These are phyloP conservation scores for Prunus salicina DNA, from an alignment of 306 rosid genomes.

Conservation along the genomic window DNA sequence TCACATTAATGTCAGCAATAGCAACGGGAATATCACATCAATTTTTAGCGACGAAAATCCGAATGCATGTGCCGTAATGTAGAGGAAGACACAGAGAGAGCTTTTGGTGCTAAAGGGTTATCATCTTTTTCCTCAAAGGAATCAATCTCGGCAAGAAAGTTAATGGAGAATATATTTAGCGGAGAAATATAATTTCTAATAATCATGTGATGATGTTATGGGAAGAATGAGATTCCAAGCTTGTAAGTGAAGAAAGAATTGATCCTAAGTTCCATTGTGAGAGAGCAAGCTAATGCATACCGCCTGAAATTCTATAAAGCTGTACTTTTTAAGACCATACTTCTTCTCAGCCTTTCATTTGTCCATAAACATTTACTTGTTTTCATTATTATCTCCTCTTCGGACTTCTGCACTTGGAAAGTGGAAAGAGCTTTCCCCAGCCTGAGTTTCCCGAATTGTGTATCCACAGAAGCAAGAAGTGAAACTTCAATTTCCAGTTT, in stretches of 20 bases:
- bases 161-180: slow-evolving; percentile 18
- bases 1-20: slow-evolving; percentile 27
- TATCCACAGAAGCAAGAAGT: no score
- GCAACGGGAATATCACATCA: slow-evolving; percentile 52
- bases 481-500: not conserved
- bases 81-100: slow-evolving; percentile 7
- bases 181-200: slow-evolving; percentile 7
- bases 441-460: not conserved
- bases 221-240: slow-evolving; percentile 50
- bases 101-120: not conserved
- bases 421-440: not conserved
- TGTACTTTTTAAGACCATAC: no score
- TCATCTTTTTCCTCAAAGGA: slow-evolving; percentile 1
- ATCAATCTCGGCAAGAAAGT: slow-evolving; percentile 17
- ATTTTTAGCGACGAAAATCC: slow-evolving; percentile 96
- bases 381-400: not conserved
- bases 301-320: not conserved
- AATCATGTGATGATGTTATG: slow-evolving; percentile 25
- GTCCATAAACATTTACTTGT: not conserved
- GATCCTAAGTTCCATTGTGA: slow-evolving; percentile 34
- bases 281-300: not conserved
- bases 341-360: slow-evolving; percentile 1
- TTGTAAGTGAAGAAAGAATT: slow-evolving; percentile 39
- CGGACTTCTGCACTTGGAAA: not conserved
- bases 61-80: slow-evolving; percentile 76